Conservation (phyloP, 371 early-diverging fungal species). For the Mucor plumbeus region DNA sequence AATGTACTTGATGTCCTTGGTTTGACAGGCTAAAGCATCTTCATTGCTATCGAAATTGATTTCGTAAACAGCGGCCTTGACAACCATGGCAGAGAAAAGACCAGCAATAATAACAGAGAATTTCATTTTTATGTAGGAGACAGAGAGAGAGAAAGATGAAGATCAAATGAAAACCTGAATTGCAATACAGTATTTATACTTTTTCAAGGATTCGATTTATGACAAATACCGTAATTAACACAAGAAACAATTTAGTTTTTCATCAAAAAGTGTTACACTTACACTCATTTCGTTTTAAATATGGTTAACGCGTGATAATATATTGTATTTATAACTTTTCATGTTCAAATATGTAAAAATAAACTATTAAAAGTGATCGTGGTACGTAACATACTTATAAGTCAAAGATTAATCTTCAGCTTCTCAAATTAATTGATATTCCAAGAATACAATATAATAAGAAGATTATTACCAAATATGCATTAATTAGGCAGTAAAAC, state of each 20-base stretch:
- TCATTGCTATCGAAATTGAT: background rate
- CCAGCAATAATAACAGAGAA: slow-evolving; percentile 13
- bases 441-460: no score
- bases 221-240: no score
- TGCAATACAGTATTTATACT: background rate
- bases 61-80: slow-evolving; percentile 1
- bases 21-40: slow-evolving; percentile 6
- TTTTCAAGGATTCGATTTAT: background rate
- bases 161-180: background rate
- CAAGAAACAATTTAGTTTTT: no score
- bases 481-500: no score
- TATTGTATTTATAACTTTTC: background rate
- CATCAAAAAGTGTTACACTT: no score
- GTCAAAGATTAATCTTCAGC: background rate
- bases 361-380: no score
- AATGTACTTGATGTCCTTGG: background rate
- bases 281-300: no score
- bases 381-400: background rate
- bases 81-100: slow-evolving; percentile 3
- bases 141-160: background rate
- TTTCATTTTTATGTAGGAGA: slow-evolving; percentile 10
- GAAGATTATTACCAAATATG: no score
- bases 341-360: background rate
- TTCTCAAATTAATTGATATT: no score
- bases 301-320: no score